These are phyloP conservation scores for Thymus quinquecostatus DNA, from an alignment of 257 asterid genomes.

Conservation along the genomic window DNA sequence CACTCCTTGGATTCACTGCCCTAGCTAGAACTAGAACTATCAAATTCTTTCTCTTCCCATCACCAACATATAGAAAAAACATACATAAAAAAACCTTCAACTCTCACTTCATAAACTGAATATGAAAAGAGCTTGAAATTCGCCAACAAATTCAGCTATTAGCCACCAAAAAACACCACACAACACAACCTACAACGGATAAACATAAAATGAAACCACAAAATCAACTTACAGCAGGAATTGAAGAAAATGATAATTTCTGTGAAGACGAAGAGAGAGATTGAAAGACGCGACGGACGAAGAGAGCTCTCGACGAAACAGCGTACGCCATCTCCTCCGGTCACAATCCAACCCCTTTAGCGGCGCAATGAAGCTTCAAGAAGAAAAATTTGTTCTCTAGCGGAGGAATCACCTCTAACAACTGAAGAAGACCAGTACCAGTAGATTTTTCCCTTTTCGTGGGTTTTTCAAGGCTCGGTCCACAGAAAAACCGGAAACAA, in stretches of 20 bases:
- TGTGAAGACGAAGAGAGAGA: slow-evolving; percentile 44
- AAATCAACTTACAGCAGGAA: slow-evolving; percentile 51
- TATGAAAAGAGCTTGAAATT: background rate
- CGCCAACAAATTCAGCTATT: background rate
- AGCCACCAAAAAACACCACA: slow-evolving; percentile 1
- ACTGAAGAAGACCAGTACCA: too few species aligned
- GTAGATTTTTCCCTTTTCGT: background rate
- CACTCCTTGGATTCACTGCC: background rate
- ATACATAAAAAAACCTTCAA: background rate
- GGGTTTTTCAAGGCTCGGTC: background rate
- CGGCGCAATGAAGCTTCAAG: too few species aligned
- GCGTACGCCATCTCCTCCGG: slow-evolving; percentile 56
- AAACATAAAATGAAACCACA: background rate
- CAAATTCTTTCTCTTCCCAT: background rate
- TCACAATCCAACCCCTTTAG: too few species aligned
- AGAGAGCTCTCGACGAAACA: slow-evolving; percentile 59
- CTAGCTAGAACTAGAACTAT: background rate
- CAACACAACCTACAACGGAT: background rate
- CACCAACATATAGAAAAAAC: background rate
- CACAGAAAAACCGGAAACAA: background rate
- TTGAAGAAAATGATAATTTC: slow-evolving; percentile 33
- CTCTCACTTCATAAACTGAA: background rate
- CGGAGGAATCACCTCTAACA: background rate
- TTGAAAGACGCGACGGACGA: slow-evolving; percentile 57
- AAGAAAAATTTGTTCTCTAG: background rate